Conservation (phyloP, 73 alveolate genomes). For the Uronychia binucleata region DNA sequence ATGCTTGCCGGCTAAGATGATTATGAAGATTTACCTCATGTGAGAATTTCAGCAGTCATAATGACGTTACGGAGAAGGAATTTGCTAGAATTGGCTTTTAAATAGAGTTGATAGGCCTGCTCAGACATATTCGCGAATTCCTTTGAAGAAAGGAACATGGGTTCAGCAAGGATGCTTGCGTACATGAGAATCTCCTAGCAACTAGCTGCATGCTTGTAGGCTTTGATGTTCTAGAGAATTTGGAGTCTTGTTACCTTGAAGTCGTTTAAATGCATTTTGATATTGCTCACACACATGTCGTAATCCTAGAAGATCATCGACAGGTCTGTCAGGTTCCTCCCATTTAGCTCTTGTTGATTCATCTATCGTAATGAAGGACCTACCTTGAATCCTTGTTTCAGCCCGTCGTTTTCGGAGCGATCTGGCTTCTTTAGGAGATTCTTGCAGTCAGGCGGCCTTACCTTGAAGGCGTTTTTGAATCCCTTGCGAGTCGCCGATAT, state of each 20-base stretch:
- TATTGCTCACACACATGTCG: constrained; percentile 20
- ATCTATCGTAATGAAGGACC: too few species aligned
- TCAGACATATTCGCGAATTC: constrained; percentile 18
- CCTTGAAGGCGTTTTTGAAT: constrained; percentile 24
- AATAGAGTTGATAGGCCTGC: constrained; percentile 34
- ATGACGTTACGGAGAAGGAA: constrained; percentile 33
- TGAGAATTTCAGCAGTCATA: constrained; percentile 33
- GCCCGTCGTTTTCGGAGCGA: constrained; percentile 60
- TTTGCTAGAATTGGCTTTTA: constrained; percentile 12
- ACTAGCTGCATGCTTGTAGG: constrained; percentile 49
- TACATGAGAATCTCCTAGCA: constrained; percentile 42
- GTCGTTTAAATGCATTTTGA: constrained; percentile 43
- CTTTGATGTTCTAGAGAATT: constrained; percentile 14
- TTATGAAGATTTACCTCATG: constrained; percentile 37
- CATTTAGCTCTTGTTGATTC: constrained; percentile 42
- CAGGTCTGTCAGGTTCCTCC: constrained; percentile 32
- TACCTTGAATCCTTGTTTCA: constrained; percentile 38
- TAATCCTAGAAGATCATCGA: constrained; percentile 51
- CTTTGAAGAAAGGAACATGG: neutral
- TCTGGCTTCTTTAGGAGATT: constrained; percentile 43
- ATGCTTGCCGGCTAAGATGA: constrained; percentile 44
- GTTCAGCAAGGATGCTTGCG: constrained; percentile 15
- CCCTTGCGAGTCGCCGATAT: constrained; percentile 52
- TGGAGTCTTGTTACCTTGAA: constrained; percentile 8
- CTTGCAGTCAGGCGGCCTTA: constrained; percentile 16